A percentile compares a stretch with the other conserved stretches of the same genome.
These are phyloP conservation scores for Auriscalpium vulgare DNA, from an alignment of 768 basidiomycete species.

Conservation along the genomic window DNA sequence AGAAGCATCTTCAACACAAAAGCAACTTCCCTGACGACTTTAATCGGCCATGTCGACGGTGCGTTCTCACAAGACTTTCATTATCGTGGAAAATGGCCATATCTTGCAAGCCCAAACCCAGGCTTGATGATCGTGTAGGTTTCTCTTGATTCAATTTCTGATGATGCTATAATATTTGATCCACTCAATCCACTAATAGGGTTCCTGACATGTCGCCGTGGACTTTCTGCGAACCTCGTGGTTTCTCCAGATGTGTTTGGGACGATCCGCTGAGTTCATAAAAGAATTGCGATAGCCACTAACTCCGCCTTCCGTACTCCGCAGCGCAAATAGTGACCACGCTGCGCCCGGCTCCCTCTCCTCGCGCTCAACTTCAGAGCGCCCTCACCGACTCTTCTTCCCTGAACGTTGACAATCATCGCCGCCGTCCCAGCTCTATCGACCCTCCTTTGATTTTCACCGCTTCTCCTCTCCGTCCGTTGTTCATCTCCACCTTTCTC, in stretches of 20 bases:
- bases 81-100: too few species aligned
- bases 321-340: slow-evolving; percentile 10
- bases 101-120: too few species aligned
- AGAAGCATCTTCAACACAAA: background rate
- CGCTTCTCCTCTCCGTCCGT: slow-evolving; percentile 22
- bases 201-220: too few species aligned
- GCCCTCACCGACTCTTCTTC: too few species aligned
- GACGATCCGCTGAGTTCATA: slow-evolving; percentile 4
- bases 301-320: slow-evolving; percentile 19
- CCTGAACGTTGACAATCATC: too few species aligned
- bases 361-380: slow-evolving; percentile 4
- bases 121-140: too few species aligned
- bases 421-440: background rate
- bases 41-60: too few species aligned
- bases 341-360: slow-evolving; percentile 21
- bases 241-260: slow-evolving; percentile 3
- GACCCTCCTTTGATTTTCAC: slow-evolving; percentile 22
- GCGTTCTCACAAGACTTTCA: too few species aligned
- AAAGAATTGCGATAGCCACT: background rate
- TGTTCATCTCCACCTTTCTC: slow-evolving; percentile 19
- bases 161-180: too few species aligned
- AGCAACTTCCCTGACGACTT: background rate
- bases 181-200: too few species aligned
- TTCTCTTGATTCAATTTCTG: too few species aligned
- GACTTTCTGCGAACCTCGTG: slow-evolving; percentile 6